A percentile compares a stretch with the other conserved stretches of the same genome.
Evolutionary conservation across 2,329 filamentous ascomycete species (phyloP).

Genomic region (Ascochyta rabiei): DNA sequence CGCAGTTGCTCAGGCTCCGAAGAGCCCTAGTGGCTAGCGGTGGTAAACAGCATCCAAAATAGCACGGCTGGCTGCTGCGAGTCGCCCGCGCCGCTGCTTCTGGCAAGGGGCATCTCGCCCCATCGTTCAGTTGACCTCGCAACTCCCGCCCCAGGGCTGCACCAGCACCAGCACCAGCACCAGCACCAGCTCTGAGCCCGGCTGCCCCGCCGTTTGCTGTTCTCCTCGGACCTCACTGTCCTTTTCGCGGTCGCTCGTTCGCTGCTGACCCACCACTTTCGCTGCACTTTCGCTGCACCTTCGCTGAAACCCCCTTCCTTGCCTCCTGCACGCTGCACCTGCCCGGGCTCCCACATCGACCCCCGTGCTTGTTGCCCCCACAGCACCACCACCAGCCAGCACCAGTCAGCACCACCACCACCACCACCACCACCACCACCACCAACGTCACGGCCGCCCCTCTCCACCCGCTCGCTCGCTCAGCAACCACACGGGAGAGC

Average conservation of each 20-base stretch:
- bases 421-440: not conserved
- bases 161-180: not conserved
- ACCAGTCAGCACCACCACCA: not conserved
- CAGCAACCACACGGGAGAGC: not conserved
- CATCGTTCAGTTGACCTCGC: constrained; percentile 15
- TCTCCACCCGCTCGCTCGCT: constrained; percentile 6
- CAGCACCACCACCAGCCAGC: constrained; percentile 15
- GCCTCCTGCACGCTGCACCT: constrained; percentile 1
- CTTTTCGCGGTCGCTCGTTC: not conserved
- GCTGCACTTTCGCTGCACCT: no score
- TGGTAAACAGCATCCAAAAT: constrained; percentile 3
- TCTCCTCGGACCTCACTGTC: no score
- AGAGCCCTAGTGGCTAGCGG: constrained; percentile 8
- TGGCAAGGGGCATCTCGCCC: constrained; percentile 11
- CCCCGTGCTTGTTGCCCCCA: constrained; percentile 12
- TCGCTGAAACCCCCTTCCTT: constrained; percentile 11
- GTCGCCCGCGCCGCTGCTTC: constrained; percentile 8
- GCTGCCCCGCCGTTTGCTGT: constrained; percentile 13
- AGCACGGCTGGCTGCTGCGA: constrained; percentile 8
- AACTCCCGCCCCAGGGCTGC: constrained; percentile 15
- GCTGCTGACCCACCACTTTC: constrained; percentile 8
- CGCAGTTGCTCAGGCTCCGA: constrained; percentile 8
- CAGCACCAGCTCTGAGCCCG: constrained; percentile 7
- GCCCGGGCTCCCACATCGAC: constrained; percentile 6
- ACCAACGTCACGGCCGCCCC: not conserved